These are phyloP conservation scores for Dothidotthia symphoricarpi DNA, from an alignment of 2,329 filamentous ascomycete genomes.

Conservation along the genomic window DNA sequence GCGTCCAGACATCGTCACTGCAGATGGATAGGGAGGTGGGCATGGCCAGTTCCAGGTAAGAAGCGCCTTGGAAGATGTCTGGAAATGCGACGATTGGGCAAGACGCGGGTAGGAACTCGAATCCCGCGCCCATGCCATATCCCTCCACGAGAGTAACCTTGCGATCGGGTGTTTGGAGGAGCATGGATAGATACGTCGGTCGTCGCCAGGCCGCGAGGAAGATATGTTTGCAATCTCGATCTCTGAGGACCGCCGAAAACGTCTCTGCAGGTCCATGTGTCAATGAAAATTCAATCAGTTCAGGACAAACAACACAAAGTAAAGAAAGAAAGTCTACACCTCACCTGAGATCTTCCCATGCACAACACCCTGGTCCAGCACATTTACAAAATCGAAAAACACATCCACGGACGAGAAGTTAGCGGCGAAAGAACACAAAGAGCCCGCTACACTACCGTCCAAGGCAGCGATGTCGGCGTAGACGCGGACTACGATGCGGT, in stretches of 20 bases:
- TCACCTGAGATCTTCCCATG: not conserved
- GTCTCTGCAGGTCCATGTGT: not conserved
- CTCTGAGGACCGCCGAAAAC: not conserved
- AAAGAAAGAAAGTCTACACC: not conserved
- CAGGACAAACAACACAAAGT: too few relatives aligned
- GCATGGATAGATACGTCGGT: not conserved
- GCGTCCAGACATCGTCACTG: too few relatives aligned
- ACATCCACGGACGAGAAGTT: not conserved
- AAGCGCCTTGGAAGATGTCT: not conserved
- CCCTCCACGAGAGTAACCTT: not conserved
- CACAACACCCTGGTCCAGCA: not conserved
- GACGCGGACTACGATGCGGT: not conserved
- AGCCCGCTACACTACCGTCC: too few relatives aligned
- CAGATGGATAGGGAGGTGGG: too few relatives aligned
- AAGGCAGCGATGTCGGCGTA: not conserved
- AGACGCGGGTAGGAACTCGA: not conserved
- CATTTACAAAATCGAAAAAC: not conserved
- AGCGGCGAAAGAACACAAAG: not conserved
- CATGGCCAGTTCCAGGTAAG: too few relatives aligned
- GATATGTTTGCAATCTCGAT: not conserved
- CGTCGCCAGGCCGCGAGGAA: not conserved
- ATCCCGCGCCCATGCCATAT: not conserved
- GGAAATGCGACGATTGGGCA: not conserved
- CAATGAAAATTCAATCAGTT: too few relatives aligned
- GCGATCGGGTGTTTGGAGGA: not conserved